Percentiles rank a stretch among this genome's conserved stretches.
Conservation (phyloP, 345 rosid species). For the Melaleuca alternifolia region DNA sequence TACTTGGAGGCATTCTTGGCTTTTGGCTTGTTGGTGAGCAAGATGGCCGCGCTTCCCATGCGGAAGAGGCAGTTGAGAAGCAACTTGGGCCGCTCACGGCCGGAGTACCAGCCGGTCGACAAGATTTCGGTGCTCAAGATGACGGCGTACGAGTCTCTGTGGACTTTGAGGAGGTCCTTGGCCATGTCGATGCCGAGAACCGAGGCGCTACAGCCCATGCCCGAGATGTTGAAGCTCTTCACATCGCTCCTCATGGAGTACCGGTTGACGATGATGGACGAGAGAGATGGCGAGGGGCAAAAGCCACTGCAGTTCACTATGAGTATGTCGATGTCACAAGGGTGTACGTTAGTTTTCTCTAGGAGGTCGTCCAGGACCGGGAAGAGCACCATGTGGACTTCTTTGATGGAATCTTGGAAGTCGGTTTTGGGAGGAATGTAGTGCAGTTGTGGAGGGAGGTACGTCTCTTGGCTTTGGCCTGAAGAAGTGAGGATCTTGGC, state of each 20-base stretch:
- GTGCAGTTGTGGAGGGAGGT: conserved; percentile 49
- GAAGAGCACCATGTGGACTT: conserved; percentile 38
- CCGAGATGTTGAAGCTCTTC: conserved; percentile 42
- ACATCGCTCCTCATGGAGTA: conserved; percentile 29
- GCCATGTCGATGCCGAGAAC: conserved; percentile 34
- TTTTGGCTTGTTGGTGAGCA: conserved; percentile 32
- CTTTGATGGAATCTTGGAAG: conserved; percentile 24
- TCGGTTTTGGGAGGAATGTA: conserved; percentile 36
- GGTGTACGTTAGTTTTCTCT: conserved; percentile 22
- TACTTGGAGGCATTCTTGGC: conserved; percentile 26
- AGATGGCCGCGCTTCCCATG: conserved; percentile 50
- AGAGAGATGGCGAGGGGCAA: conserved; percentile 44
- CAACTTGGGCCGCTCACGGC: conserved; percentile 31
- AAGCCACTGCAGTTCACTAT: conserved; percentile 45
- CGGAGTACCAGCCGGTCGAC: conserved; percentile 51
- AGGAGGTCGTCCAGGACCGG: conserved; percentile 36
- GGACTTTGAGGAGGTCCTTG: conserved; percentile 20
- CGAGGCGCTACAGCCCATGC: conserved; percentile 64
- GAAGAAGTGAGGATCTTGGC: conserved; percentile 36
- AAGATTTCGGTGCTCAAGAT: conserved; percentile 49
- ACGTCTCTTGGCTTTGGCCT: conserved; percentile 36
- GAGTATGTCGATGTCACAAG: conserved; percentile 33
- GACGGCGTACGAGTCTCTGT: conserved; percentile 23
- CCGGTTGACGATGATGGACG: conserved; percentile 38
- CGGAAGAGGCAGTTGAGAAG: conserved; percentile 44